Base-by-base conservation (phyloP, 495 filamentous ascomycete genomes). In the Trichoderma asperelloides region DNA sequence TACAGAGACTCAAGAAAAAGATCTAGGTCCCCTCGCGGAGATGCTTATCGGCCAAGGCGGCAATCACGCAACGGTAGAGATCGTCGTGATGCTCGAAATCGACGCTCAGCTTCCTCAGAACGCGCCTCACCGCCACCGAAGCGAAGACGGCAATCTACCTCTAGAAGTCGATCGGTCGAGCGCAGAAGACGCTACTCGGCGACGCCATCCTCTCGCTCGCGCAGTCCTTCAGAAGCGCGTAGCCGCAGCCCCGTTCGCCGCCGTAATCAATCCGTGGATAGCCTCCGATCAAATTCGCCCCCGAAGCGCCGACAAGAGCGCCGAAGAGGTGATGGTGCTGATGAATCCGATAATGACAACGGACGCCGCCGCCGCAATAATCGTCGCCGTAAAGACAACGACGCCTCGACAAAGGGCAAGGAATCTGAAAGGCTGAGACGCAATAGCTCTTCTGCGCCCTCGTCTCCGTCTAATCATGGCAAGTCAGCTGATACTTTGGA, bases 401-500 rank as follows among this genome's bases (percentile, higher is more conserved):
- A 60, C 7, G 23, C 55, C 23, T 12, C 11, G 13, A 12, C 25
- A n/a, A 60, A 16, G 64, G 43, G 25, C 45, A 51, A 51, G 25
- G 45, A 30, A n/a, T 30, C 73, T 18, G 74, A 70, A n/a, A 79
- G 78, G 63, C 78, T 77, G 70, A 74, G 79, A 70, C 81, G 79
- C 71, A 81, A 81, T 68, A 78, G 81, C 69, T 81, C 81, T 70
- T 81, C 82, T 68, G 78, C 79, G 72, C 84, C 85, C 76, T 79
- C 78, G 71, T 75, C 79, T 69, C 78, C 83, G 75, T 71, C 82
- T 77, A 70, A 75, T 75, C 78, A 71, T 76, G 72, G 75, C 78
- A 81, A 72, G 77, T 77, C 76, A 71, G 84, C 87, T 90, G 88
- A 90, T 87, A 79, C 79, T 82, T 81, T 78, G 74, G 81, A 77